These are phyloP conservation scores for Jacaranda copaia DNA, from an alignment of 257 asterid genomes.

Conservation along the genomic window DNA sequence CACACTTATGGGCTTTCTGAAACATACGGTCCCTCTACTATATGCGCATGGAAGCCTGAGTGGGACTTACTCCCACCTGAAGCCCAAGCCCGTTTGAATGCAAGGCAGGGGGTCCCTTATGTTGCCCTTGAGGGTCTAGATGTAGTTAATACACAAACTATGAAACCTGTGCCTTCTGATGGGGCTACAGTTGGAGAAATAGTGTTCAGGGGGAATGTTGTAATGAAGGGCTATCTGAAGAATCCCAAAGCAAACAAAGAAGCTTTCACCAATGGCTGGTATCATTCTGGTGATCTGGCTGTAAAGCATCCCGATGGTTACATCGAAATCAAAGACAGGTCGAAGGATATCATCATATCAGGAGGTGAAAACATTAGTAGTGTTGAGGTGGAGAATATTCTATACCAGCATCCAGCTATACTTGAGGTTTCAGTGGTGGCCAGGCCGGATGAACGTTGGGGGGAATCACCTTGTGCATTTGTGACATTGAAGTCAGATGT, in stretches of 20 bases:
- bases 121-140: slow-evolving; percentile 63
- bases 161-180: slow-evolving; percentile 67
- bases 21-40: slow-evolving; percentile 74
- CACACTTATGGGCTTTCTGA: slow-evolving; percentile 83
- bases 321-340: slow-evolving; percentile 72
- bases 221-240: slow-evolving; percentile 79
- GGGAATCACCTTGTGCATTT: slow-evolving; percentile 86
- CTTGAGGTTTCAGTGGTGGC: slow-evolving; percentile 76
- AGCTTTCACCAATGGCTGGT: slow-evolving; percentile 70
- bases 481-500: slow-evolving; percentile 59
- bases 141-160: slow-evolving; percentile 54
- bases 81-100: slow-evolving; percentile 64
- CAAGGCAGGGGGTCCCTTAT: slow-evolving; percentile 72
- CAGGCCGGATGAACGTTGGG: slow-evolving; percentile 83
- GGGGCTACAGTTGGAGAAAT: slow-evolving; percentile 75
- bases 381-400: slow-evolving; percentile 73
- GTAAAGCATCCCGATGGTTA: slow-evolving; percentile 77
- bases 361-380: slow-evolving; percentile 86
- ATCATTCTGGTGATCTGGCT: slow-evolving; percentile 75
- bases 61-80: slow-evolving; percentile 70
- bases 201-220: slow-evolving; percentile 69
- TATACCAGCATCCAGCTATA: slow-evolving; percentile 65
- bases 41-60: slow-evolving; percentile 78
- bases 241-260: slow-evolving; percentile 72
- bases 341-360: slow-evolving; percentile 77